These are phyloP conservation scores for Exophiala alcalophila DNA, from an alignment of 2,329 filamentous ascomycete species.

Conservation along the genomic window DNA sequence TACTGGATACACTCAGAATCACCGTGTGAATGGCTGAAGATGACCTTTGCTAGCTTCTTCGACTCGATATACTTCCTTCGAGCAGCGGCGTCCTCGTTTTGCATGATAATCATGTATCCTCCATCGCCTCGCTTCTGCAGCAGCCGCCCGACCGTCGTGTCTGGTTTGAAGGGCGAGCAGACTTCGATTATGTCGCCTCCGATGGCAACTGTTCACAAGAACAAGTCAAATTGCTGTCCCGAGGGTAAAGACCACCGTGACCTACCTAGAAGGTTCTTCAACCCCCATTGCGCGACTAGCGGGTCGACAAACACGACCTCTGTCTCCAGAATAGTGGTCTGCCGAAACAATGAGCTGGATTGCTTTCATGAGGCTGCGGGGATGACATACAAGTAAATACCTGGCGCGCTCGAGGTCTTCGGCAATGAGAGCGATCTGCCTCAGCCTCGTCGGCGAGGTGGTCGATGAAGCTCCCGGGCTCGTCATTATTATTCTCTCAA, in stretches of 20 bases:
- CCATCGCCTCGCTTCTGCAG: slow-evolving; percentile 45
- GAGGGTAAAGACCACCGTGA: background rate
- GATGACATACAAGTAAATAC: slow-evolving; percentile 28
- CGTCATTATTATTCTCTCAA: no score
- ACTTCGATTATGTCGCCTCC: slow-evolving; percentile 46
- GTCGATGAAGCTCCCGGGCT: no score
- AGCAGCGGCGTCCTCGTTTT: slow-evolving; percentile 41
- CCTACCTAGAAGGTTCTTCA: slow-evolving; percentile 42
- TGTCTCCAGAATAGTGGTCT: slow-evolving; percentile 38
- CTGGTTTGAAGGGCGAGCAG: slow-evolving; percentile 36
- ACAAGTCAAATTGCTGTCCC: background rate
- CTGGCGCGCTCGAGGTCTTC: slow-evolving; percentile 28
- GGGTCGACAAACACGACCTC: slow-evolving; percentile 42
- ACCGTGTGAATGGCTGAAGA: slow-evolving; percentile 35
- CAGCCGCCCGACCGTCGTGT: slow-evolving; percentile 43
- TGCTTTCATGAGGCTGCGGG: background rate
- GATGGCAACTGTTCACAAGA: slow-evolving; percentile 37
- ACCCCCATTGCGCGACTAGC: slow-evolving; percentile 39
- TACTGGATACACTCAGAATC: slow-evolving; percentile 43
- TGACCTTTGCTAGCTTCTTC: slow-evolving; percentile 38
- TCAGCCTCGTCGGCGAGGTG: slow-evolving; percentile 26
- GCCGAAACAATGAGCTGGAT: background rate
- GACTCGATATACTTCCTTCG: slow-evolving; percentile 40
- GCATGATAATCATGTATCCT: slow-evolving; percentile 52
- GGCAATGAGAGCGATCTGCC: slow-evolving; percentile 32